Percentiles rank a stretch among this genome's conserved stretches.
Conservation (phyloP, 163 green algal genomes). For the Coccomyxa subellipsoidea region DNA sequence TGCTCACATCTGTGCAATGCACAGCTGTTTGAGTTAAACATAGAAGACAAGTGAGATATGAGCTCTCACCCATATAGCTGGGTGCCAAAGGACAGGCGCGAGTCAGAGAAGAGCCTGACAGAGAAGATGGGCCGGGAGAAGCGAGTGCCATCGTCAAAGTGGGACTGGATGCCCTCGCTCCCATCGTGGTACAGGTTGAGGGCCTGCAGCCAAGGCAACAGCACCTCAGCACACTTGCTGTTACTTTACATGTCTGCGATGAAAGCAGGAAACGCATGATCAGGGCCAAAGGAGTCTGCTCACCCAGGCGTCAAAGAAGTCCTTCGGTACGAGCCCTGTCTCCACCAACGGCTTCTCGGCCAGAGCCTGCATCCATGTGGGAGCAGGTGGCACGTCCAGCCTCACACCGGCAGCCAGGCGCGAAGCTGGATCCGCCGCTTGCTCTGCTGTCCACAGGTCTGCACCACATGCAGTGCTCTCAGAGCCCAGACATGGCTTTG, state of each 20-base stretch:
- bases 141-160: slow-evolving; percentile 63
- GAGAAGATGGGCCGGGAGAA: slow-evolving; percentile 63
- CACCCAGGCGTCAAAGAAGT: slow-evolving; percentile 47
- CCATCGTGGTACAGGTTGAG: slow-evolving; percentile 78
- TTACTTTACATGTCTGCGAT: not conserved
- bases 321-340: slow-evolving; percentile 34
- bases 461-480: too few species aligned
- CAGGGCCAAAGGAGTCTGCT: not conserved
- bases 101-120: slow-evolving; percentile 68
- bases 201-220: slow-evolving; percentile 12
- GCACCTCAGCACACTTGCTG: not conserved
- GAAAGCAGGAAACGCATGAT: not conserved
- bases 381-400: slow-evolving; percentile 52
- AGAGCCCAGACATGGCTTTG: too few species aligned
- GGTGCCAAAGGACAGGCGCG: slow-evolving; percentile 66
- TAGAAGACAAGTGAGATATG: too few species aligned
- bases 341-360: slow-evolving; percentile 47
- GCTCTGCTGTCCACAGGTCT: slow-evolving; percentile 68
- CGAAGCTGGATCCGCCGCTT: slow-evolving; percentile 38
- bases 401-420: slow-evolving; percentile 50
- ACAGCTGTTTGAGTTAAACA: too few species aligned
- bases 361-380: slow-evolving; percentile 37
- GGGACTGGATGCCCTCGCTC: slow-evolving; percentile 57
- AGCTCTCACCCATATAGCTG: slow-evolving; percentile 60
- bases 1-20: too few species aligned